phyloP scores from a whole-genome alignment of 106 monocot genomes.

The Dendrobium chrysotoxum region DNA sequence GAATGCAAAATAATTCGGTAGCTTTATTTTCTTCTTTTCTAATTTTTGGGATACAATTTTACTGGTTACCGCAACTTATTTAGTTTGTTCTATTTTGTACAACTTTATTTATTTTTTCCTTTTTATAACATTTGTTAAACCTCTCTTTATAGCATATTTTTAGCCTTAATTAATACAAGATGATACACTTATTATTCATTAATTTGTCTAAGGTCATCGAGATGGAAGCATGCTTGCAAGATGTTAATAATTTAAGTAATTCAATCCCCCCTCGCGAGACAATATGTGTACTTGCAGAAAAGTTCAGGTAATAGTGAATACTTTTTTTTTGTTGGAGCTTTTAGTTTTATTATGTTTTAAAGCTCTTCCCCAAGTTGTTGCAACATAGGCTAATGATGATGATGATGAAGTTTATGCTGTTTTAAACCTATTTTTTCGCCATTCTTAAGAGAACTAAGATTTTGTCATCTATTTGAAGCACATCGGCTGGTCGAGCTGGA shows the following conservation, averaged over 20 bases:
- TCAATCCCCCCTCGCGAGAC: conserved; percentile 62
- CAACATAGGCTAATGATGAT: background rate
- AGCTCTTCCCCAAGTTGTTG: background rate
- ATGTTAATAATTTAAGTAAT: conserved; percentile 49
- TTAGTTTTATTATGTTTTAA: background rate
- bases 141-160: background rate
- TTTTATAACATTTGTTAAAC: background rate
- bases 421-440: background rate
- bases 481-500: conserved; percentile 60
- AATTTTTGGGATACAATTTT: background rate
- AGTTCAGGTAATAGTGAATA: conserved; percentile 58
- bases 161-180: background rate
- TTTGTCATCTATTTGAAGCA: conserved; percentile 32
- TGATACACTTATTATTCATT: background rate
- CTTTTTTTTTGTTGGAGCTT: background rate
- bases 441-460: conserved; percentile 6
- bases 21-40: background rate
- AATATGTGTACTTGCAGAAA: conserved; percentile 66
- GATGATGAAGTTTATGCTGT: background rate
- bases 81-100: background rate
- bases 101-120: background rate
- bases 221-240: conserved; percentile 88
- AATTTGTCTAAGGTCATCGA: conserved; percentile 49
- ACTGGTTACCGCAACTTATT: background rate
- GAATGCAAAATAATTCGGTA: background rate